Evolutionary conservation across 2,329 filamentous ascomycete genomes (phyloP), one percentile per base, ranked within the genome.

Genomic region (Helotiales sp.): DNA sequence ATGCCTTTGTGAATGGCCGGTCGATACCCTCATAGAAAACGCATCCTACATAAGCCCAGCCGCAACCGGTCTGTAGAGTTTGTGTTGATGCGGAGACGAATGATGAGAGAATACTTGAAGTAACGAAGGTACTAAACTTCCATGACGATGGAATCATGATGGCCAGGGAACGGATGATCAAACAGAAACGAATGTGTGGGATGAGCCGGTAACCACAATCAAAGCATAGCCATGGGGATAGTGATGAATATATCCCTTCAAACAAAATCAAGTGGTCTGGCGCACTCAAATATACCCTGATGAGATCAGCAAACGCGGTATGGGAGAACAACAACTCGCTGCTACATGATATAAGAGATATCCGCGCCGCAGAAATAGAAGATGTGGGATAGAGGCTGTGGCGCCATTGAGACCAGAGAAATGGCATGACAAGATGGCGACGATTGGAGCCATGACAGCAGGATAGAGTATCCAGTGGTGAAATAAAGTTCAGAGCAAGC

Each of bases 31-130:
- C 15, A 20, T 61, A 32, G 5, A 37, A 30, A 28, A 24, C 54
- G 15, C 64, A 66, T 24, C 64, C 64, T 13, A 61, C 28, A 55
- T 52, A 61, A 13, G 37, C 49, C 64, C 64, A 65, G 13, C 55
- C 34, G n/a, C 61, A 61, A 57, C 20, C 50, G 1, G 49, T 50
- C 15, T 24, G 4, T 6, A 32, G 30, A 26, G 40, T 22, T 43
- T 47, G 57, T 10, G 50, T 32, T 28, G 24, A 5, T 34, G 64
- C 50, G 40, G 37, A 61, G n/a, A 43, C 32, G 28, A 58, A 7
- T 6, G 59, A 43, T 1, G 50, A 26, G 17, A 66, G 20, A 28
- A 58, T 47, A 28, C 57, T 54, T 13, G 55, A 32, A 57, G 34
- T 43, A 57, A 57, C 40, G 58, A 66, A 57, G 6, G 37, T 57